These are phyloP conservation scores for Salvia sclarea DNA, from an alignment of 305 asterid genomes.

Conservation along the genomic window DNA sequence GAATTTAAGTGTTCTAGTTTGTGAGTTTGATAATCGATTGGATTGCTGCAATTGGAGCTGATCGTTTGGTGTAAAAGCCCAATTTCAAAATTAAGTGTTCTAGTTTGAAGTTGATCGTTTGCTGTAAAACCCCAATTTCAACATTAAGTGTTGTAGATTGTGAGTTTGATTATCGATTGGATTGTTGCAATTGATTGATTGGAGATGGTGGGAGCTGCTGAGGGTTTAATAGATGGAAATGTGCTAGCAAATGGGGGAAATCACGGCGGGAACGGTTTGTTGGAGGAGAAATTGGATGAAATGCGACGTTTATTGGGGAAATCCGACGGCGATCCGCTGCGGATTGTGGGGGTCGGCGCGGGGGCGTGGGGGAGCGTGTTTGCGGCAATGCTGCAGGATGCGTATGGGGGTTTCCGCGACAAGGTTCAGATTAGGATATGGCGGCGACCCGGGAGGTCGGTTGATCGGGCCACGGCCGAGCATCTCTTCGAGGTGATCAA, in stretches of 20 bases:
- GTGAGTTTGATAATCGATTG: slow-evolving; percentile 6
- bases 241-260: slow-evolving; percentile 44
- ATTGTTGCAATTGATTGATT: slow-evolving; percentile 26
- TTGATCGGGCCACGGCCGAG: slow-evolving; percentile 82
- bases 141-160: slow-evolving; percentile 23
- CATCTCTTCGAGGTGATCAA: slow-evolving; percentile 87
- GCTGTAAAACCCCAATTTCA: slow-evolving; percentile 27
- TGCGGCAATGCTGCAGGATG: slow-evolving; percentile 84
- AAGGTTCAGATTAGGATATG: slow-evolving; percentile 84
- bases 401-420: slow-evolving; percentile 61
- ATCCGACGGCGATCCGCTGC: slow-evolving; percentile 70
- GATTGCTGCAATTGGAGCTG: slow-evolving; percentile 21
- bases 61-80: slow-evolving; percentile 31
- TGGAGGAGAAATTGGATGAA: slow-evolving; percentile 75
- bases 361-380: slow-evolving; percentile 99
- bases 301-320: slow-evolving; percentile 65
- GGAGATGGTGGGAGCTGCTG: slow-evolving; percentile 54
- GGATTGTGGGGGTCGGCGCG: slow-evolving; percentile 84
- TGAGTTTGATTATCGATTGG: neutral
- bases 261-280: slow-evolving; percentile 48
- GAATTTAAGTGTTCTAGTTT: slow-evolving; percentile 33
- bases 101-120: slow-evolving; percentile 22
- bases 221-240: slow-evolving; percentile 36
- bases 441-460: slow-evolving; percentile 78
- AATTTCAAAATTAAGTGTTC: slow-evolving; percentile 28